Conservation (phyloP, 2,329 filamentous ascomycete genomes). For the Thermothelomyces thermophilus region DNA sequence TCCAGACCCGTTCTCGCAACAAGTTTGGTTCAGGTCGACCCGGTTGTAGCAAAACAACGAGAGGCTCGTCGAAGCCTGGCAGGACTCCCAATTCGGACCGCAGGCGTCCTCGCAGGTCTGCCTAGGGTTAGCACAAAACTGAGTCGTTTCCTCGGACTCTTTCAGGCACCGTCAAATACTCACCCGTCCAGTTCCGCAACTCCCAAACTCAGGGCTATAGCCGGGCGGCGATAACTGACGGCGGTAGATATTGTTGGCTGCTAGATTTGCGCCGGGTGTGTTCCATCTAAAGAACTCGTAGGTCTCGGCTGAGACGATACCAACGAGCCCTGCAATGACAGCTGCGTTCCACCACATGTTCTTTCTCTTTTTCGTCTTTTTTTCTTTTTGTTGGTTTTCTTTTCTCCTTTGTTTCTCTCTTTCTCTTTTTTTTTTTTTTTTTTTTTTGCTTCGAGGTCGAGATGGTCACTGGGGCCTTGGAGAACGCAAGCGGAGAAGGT, state of each 20-base stretch:
- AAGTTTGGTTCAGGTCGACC: constrained; percentile 21
- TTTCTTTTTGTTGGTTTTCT: not conserved
- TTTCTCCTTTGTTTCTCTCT: not conserved
- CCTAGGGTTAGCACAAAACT: too few relatives aligned
- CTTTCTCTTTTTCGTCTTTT: constrained; percentile 5
- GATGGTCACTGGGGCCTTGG: too few relatives aligned
- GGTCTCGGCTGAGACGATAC: constrained; percentile 9
- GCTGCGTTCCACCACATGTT: constrained; percentile 1
- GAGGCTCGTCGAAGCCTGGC: constrained; percentile 20
- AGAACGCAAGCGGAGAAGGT: too few relatives aligned
- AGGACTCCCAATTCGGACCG: constrained; percentile 21
- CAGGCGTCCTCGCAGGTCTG: constrained; percentile 22
- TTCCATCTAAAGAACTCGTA: constrained; percentile 18
- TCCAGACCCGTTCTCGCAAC: constrained; percentile 24
- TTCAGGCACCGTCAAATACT: too few relatives aligned
- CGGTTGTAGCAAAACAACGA: constrained; percentile 26
- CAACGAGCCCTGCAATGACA: constrained; percentile 6
- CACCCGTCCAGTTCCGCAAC: constrained; percentile 20
- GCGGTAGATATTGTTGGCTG: constrained; percentile 6
- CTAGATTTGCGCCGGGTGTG: constrained; percentile 1
- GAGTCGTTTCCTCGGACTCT: too few relatives aligned
- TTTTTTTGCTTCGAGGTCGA: too few relatives aligned
- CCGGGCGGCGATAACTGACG: constrained; percentile 21
- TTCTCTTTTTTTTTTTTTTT: constrained; percentile 6
- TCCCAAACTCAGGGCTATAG: constrained; percentile 23